Percentiles rank a stretch among this genome's conserved stretches.
Conservation (phyloP, 2,329 filamentous ascomycete genomes). For the Xylaria sp. region DNA sequence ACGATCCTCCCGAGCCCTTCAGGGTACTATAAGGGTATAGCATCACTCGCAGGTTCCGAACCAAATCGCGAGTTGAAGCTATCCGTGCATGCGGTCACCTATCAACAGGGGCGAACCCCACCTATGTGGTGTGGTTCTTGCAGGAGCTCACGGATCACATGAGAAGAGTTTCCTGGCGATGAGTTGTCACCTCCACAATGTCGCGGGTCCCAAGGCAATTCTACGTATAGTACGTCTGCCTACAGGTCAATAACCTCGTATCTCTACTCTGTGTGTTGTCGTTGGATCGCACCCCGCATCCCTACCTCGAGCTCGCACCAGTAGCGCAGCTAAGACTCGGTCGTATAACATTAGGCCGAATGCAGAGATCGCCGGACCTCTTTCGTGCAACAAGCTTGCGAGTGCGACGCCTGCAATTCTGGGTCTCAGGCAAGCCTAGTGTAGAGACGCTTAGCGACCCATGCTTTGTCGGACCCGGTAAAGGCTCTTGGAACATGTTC, state of each 20-base stretch:
- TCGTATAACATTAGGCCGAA: slow-evolving; percentile 26
- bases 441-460: slow-evolving; percentile 13
- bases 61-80: slow-evolving; percentile 24
- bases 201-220: slow-evolving; percentile 25
- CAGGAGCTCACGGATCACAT: slow-evolving; percentile 39
- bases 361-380: slow-evolving; percentile 26
- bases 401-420: slow-evolving; percentile 13
- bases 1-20: slow-evolving; percentile 5
- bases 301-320: slow-evolving; percentile 21
- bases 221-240: slow-evolving; percentile 10
- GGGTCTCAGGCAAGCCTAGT: background rate
- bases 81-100: slow-evolving; percentile 23
- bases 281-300: slow-evolving; percentile 33
- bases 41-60: slow-evolving; percentile 11
- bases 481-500: background rate
- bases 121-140: slow-evolving; percentile 38
- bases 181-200: slow-evolving; percentile 41
- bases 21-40: slow-evolving; percentile 13
- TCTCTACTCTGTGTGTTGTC: slow-evolving; percentile 28
- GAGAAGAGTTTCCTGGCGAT: slow-evolving; percentile 35
- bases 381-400: slow-evolving; percentile 19
- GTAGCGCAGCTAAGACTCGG: slow-evolving; percentile 30
- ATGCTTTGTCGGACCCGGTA: slow-evolving; percentile 17
- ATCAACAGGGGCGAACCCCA: slow-evolving; percentile 30
- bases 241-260: slow-evolving; percentile 35